phyloP scores from a whole-genome alignment of 306 rosid species.

The Prunus mume region DNA sequence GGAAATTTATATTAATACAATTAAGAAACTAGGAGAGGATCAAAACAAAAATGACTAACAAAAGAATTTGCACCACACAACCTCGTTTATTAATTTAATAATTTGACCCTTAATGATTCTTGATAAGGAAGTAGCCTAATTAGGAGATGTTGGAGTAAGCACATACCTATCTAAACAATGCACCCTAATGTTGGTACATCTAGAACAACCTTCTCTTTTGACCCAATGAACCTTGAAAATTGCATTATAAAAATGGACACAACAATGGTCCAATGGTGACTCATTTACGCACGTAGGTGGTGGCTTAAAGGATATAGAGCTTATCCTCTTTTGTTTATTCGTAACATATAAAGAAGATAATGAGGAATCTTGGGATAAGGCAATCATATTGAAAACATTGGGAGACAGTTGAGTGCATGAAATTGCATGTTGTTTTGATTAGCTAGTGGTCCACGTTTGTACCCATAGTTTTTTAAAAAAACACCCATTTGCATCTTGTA shows the following conservation, averaged over 20 bases:
- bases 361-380: slow-evolving; percentile 47
- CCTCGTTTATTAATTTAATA: background rate
- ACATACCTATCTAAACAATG: slow-evolving; percentile 5
- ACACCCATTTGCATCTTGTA: background rate
- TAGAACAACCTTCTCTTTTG: slow-evolving; percentile 6
- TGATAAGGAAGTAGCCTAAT: slow-evolving; percentile 3
- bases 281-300: slow-evolving; percentile 6
- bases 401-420: slow-evolving; percentile 10
- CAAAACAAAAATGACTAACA: no score
- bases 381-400: background rate
- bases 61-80: background rate
- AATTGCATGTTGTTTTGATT: slow-evolving; percentile 7
- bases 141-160: slow-evolving; percentile 15
- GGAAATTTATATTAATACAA: no score
- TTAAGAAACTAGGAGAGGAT: no score
- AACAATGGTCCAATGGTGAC: slow-evolving; percentile 1
- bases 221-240: slow-evolving; percentile 1
- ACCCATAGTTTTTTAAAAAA: background rate
- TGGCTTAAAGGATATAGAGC: slow-evolving; percentile 21
- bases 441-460: background rate
- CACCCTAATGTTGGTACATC: slow-evolving; percentile 2
- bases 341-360: slow-evolving; percentile 40
- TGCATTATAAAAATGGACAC: background rate
- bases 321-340: slow-evolving; percentile 27
- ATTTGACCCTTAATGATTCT: background rate